Conservation (phyloP, 1,139 yeast species). For the Geotrichum phurueaensis region DNA sequence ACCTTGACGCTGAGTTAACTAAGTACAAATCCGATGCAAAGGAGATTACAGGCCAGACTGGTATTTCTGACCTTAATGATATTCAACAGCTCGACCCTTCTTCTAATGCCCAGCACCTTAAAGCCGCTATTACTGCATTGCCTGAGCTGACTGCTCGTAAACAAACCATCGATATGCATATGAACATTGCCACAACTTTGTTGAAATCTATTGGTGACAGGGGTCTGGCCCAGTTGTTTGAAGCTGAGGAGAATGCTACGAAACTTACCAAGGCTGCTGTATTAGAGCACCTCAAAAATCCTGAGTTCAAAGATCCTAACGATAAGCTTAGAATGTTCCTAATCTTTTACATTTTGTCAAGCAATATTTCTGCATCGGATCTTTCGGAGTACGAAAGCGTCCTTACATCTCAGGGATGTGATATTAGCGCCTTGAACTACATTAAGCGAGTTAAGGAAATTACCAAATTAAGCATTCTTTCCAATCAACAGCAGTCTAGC, state of each 20-base stretch:
- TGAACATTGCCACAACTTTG: slow-evolving; percentile 85
- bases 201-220: slow-evolving; percentile 79
- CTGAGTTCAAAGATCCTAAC: slow-evolving; percentile 45
- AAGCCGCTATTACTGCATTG: slow-evolving; percentile 82
- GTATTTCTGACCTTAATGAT: slow-evolving; percentile 61
- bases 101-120: slow-evolving; percentile 59
- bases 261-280: slow-evolving; percentile 44
- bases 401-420: slow-evolving; percentile 55
- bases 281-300: slow-evolving; percentile 39
- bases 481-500: slow-evolving; percentile 27
- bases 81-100: slow-evolving; percentile 43
- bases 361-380: slow-evolving; percentile 54
- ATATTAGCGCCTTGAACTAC: slow-evolving; percentile 60
- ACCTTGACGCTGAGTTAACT: slow-evolving; percentile 77
- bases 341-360: slow-evolving; percentile 56
- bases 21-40: slow-evolving; percentile 81
- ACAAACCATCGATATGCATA: slow-evolving; percentile 87
- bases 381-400: slow-evolving; percentile 59
- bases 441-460: slow-evolving; percentile 77
- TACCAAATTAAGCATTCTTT: slow-evolving; percentile 56
- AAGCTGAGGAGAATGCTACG: slow-evolving; percentile 67
- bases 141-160: slow-evolving; percentile 91
- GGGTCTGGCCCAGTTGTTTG: slow-evolving; percentile 82
- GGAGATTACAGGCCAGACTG: slow-evolving; percentile 75
- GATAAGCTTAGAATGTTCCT: slow-evolving; percentile 88